Conservation (phyloP, 176 grass and related monocot species). For the Bonia amplexicaulis region DNA sequence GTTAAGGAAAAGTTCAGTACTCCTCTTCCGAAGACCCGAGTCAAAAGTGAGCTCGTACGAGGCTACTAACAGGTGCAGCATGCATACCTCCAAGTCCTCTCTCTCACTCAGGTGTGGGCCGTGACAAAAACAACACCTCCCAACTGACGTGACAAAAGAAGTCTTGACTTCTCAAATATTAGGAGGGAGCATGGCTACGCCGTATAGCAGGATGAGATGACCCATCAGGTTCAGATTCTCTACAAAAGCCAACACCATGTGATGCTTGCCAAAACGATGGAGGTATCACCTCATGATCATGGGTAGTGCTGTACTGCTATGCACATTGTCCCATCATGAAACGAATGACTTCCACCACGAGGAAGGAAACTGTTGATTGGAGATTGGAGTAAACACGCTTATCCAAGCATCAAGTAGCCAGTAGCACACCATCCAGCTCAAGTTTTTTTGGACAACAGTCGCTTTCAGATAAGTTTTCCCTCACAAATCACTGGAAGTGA, state of each 20-base stretch:
- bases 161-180: constrained; percentile 7
- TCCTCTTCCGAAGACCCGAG: not conserved
- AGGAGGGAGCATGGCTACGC: constrained; percentile 2
- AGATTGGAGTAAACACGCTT: not conserved
- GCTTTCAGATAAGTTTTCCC: not conserved
- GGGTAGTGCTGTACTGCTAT: not conserved
- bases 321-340: constrained; percentile 4
- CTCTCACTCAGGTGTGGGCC: not conserved
- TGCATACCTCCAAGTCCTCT: not conserved
- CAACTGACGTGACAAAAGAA: constrained; percentile 34
- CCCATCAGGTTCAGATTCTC: constrained; percentile 39
- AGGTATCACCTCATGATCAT: constrained; percentile 10
- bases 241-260: constrained; percentile 33
- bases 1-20: not conserved
- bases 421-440: not conserved
- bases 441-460: not conserved
- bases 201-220: constrained; percentile 30
- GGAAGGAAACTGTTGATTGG: not conserved
- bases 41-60: not conserved
- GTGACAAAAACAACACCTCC: constrained; percentile 5
- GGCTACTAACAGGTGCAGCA: not conserved
- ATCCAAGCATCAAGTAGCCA: not conserved
- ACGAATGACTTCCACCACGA: not conserved
- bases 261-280: constrained; percentile 6
- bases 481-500: not conserved